Evolutionary conservation across 768 basidiomycete genomes (phyloP), one percentile per base, ranked within the genome.

Genomic region (Tulasnella sp.): DNA sequence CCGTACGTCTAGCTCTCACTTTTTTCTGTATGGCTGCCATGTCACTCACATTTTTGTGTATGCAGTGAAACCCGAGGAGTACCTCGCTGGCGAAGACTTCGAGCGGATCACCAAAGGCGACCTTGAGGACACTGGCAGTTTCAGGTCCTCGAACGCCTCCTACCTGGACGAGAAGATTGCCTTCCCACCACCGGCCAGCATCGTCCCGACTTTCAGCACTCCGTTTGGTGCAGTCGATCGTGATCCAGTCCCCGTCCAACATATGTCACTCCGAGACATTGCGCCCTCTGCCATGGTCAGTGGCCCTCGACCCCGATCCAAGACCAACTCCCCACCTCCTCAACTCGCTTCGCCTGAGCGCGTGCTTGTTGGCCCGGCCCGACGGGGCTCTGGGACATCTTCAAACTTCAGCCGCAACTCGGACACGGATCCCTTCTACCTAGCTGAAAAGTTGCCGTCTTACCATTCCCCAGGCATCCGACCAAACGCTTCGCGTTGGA

Each of bases 1-100:
- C 84, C 85, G 93, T 94, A 81, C 86, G 92, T 85, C 40, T 58
- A 19, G 18, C 21, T 39, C 34, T 27, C 34, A n/a, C n/a, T n/a
- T 74, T 83, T 83, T 40, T 79, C 40, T 80, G 16, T 77, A 78
- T 79, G 74, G 7, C 7, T 16, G 42, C 16, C 76, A 52, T 27
- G 24, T 38, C 48, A 71, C 19, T 31, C 31, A 27, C 24, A 0
- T 24, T n/a, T 46, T 21, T 48, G 34, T 18, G 18, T 27, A 38
- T 27, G 7, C 38, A 93, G 92, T 93, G 76, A 88, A 89, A 77
- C 85, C 87, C 8, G 87, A 91, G 79, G 89, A 91, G 81, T 85
- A 87, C 4, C 82, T 91, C 19, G 84, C 86, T 71, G 88, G 86
- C 75, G 87, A 86, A 56, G 87, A 87, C 80, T 88, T 88, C 80